Conservation (phyloP, 2,329 filamentous ascomycete species). For the Fusarium pilosicola region DNA sequence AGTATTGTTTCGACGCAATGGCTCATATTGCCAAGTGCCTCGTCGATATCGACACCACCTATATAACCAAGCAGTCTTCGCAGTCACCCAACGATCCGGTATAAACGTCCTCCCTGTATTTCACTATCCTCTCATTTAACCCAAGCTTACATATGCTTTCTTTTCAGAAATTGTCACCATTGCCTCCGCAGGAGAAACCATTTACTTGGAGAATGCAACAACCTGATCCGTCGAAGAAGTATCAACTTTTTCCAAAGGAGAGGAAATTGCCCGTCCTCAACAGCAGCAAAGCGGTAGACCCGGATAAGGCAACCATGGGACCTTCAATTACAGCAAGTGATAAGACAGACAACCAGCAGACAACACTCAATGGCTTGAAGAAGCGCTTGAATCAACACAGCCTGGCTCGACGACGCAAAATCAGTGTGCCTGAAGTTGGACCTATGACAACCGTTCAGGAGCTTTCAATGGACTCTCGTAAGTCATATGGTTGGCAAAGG, state of each 20-base stretch:
- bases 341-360: slow-evolving; percentile 52
- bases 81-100: slow-evolving; percentile 58
- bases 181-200: slow-evolving; percentile 57
- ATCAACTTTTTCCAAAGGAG: slow-evolving; percentile 69
- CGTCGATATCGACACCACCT: slow-evolving; percentile 58
- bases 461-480: slow-evolving; percentile 75
- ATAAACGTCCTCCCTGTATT: slow-evolving; percentile 37
- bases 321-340: slow-evolving; percentile 55
- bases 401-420: slow-evolving; percentile 67
- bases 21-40: slow-evolving; percentile 71
- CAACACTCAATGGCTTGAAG: slow-evolving; percentile 55
- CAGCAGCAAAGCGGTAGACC: slow-evolving; percentile 60
- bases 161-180: slow-evolving; percentile 40
- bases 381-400: slow-evolving; percentile 68
- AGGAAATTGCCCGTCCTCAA: slow-evolving; percentile 56
- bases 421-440: slow-evolving; percentile 71
- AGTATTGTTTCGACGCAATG: slow-evolving; percentile 55
- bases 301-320: slow-evolving; percentile 60
- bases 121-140: slow-evolving; percentile 3
- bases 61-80: slow-evolving; percentile 63
- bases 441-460: slow-evolving; percentile 77
- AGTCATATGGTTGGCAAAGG: slow-evolving; percentile 42
- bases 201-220: slow-evolving; percentile 70
- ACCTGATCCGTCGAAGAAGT: slow-evolving; percentile 62
- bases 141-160: slow-evolving; percentile 28